These are phyloP conservation scores for Starmerella etchellsii DNA, from an alignment of 805 yeast genomes.

Conservation along the genomic window DNA sequence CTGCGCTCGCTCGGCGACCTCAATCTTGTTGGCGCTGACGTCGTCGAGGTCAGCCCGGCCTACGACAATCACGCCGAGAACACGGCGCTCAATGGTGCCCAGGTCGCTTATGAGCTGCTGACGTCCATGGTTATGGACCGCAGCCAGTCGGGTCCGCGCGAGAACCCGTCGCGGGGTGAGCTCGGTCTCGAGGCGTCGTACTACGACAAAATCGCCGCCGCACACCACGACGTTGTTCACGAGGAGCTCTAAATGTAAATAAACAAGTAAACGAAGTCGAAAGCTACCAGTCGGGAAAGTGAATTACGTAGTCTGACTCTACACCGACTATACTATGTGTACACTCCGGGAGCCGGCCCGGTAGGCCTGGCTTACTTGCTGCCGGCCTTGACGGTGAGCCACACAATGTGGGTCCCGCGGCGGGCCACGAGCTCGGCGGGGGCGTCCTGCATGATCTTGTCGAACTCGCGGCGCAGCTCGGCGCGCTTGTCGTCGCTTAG, in stretches of 20 bases:
- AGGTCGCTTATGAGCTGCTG: slow-evolving; percentile 52
- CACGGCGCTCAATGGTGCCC: slow-evolving; percentile 54
- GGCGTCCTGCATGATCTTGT: slow-evolving; percentile 19
- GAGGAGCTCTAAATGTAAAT: slow-evolving; percentile 18
- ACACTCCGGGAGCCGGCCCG: no score
- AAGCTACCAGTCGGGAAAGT: no score
- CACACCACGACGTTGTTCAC: slow-evolving; percentile 7
- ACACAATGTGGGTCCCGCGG: slow-evolving; percentile 23
- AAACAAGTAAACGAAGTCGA: no score
- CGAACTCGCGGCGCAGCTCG: slow-evolving; percentile 20
- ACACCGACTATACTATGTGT: no score
- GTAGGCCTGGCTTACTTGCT: no score
- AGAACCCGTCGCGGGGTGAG: slow-evolving; percentile 22
- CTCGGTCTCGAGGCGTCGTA: slow-evolving; percentile 11
- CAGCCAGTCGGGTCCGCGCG: slow-evolving; percentile 1
- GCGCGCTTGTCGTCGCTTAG: slow-evolving; percentile 30
- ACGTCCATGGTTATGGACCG: slow-evolving; percentile 57
- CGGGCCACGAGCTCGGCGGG: slow-evolving; percentile 14
- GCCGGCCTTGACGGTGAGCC: no score
- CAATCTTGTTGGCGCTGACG: slow-evolving; percentile 58
- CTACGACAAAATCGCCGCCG: slow-evolving; percentile 3
- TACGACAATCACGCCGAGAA: slow-evolving; percentile 48
- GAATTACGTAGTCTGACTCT: no score
- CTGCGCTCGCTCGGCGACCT: slow-evolving; percentile 49
- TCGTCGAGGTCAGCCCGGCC: slow-evolving; percentile 63